A percentile compares a stretch with the other conserved stretches of the same genome.
These are phyloP conservation scores for Podospora pseudoanserina DNA, from an alignment of 495 filamentous ascomycete species.

Conservation along the genomic window DNA sequence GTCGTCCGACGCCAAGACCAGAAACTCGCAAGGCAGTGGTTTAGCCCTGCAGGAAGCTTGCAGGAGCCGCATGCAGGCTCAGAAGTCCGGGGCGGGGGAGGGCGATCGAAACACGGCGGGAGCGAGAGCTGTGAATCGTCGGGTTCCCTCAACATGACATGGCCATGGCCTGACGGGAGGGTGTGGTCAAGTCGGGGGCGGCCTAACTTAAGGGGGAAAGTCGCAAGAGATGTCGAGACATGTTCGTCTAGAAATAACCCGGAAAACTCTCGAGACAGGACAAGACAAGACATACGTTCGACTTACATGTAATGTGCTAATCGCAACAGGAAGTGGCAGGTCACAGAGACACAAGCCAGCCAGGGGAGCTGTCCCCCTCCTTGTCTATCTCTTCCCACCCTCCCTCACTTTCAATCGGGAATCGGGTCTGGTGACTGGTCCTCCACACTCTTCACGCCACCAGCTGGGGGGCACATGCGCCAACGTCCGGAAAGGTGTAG, in stretches of 20 bases:
- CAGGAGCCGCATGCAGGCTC: slow-evolving; percentile 36
- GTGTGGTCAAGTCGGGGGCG: neutral
- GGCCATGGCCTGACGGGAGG: neutral
- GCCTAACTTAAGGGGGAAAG: neutral
- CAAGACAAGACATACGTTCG: neutral
- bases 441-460: neutral
- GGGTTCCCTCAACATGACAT: neutral
- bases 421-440: neutral
- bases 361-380: neutral
- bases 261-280: neutral
- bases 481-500: neutral
- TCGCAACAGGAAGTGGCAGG: slow-evolving; percentile 7
- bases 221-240: neutral
- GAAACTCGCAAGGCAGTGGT: slow-evolving; percentile 18
- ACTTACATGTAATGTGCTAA: slow-evolving; percentile 13
- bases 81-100: slow-evolving; percentile 12
- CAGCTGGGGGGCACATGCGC: neutral
- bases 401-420: neutral
- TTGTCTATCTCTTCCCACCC: neutral
- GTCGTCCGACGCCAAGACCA: slow-evolving; percentile 19
- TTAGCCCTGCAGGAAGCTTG: slow-evolving; percentile 23
- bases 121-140: slow-evolving; percentile 5
- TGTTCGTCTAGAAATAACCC: neutral
- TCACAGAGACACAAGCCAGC: neutral
- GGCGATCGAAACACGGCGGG: slow-evolving; percentile 10